Percentiles rank a stretch among this genome's conserved stretches.
Evolutionary conservation across 2,329 filamentous ascomycete species (phyloP).

Genomic region (Pseudocercospora cruenta): DNA sequence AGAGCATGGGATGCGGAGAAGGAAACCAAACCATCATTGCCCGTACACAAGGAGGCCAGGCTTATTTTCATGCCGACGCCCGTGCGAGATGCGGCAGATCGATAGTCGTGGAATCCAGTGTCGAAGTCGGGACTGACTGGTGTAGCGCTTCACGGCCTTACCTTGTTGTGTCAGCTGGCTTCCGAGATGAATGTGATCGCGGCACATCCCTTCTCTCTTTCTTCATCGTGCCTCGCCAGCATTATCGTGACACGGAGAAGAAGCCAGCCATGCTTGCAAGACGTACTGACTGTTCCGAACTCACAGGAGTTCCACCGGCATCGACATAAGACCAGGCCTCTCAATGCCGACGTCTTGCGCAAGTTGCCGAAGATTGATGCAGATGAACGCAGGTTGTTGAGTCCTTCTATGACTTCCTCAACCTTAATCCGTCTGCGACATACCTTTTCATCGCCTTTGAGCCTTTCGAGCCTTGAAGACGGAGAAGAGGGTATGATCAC

Average conservation of each 20-base stretch:
- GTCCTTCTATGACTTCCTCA: background rate
- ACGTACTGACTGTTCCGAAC: background rate
- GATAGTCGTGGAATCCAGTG: background rate
- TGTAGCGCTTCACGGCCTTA: slow-evolving; percentile 3
- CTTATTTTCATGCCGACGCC: background rate
- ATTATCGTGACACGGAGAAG: background rate
- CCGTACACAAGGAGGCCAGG: background rate
- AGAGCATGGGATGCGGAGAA: background rate
- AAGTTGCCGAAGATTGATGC: background rate
- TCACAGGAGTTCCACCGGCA: background rate
- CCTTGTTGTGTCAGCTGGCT: background rate
- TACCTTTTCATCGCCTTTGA: background rate
- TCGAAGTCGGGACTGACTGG: background rate
- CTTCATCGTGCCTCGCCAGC: background rate
- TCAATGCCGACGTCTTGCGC: background rate
- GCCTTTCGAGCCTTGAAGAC: background rate
- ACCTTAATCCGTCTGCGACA: background rate
- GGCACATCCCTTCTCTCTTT: background rate
- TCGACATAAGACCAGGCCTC: background rate
- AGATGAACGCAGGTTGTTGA: background rate
- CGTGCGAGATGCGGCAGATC: background rate
- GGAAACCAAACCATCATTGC: background rate
- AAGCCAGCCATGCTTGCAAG: background rate
- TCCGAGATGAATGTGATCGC: background rate
- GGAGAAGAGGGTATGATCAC: background rate